These are phyloP conservation scores for Byssothecium circinans DNA, from an alignment of 2,329 filamentous ascomycete species.

Conservation along the genomic window DNA sequence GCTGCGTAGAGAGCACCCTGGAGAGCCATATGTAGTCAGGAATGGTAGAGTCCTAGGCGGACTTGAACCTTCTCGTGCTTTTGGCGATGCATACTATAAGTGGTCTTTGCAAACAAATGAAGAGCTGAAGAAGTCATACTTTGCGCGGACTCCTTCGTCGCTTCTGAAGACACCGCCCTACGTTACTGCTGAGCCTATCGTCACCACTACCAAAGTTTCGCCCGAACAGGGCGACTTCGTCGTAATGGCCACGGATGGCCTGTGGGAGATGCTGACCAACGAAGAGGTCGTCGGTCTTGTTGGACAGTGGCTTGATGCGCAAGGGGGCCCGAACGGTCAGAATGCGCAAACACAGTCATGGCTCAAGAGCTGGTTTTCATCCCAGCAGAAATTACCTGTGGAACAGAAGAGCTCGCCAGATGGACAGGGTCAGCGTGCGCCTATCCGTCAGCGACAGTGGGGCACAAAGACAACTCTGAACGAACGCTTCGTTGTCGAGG, in stretches of 20 bases:
- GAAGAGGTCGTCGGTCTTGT: conserved; percentile 97
- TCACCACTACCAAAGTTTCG: conserved; percentile 89
- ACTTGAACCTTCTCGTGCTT: conserved; percentile 88
- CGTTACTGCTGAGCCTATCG: conserved; percentile 91
- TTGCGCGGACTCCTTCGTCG: conserved; percentile 75
- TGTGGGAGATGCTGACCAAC: conserved; percentile 99
- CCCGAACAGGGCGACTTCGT: conserved; percentile 92
- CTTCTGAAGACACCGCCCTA: conserved; percentile 90
- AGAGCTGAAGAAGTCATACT: conserved; percentile 81
- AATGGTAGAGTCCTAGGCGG: conserved; percentile 91
- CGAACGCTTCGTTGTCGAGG: conserved; percentile 87
- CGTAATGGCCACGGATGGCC: conserved; percentile 91
- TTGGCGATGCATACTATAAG: conserved; percentile 96
- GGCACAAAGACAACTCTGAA: conserved; percentile 73
- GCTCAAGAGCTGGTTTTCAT: conserved; percentile 69
- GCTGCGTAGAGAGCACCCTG: conserved; percentile 82
- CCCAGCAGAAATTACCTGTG: conserved; percentile 68
- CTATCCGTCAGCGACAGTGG: conserved; percentile 90
- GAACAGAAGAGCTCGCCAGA: conserved; percentile 61
- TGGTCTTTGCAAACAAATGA: conserved; percentile 86
- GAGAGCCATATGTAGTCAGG: conserved; percentile 81
- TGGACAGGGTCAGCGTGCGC: conserved; percentile 75
- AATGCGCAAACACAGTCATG: conserved; percentile 58
- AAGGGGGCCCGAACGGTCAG: conserved; percentile 51
- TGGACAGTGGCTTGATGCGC: conserved; percentile 91